Conservation (phyloP, 108 stramenopile genomes). For the Stephanodiscus minutulus region DNA sequence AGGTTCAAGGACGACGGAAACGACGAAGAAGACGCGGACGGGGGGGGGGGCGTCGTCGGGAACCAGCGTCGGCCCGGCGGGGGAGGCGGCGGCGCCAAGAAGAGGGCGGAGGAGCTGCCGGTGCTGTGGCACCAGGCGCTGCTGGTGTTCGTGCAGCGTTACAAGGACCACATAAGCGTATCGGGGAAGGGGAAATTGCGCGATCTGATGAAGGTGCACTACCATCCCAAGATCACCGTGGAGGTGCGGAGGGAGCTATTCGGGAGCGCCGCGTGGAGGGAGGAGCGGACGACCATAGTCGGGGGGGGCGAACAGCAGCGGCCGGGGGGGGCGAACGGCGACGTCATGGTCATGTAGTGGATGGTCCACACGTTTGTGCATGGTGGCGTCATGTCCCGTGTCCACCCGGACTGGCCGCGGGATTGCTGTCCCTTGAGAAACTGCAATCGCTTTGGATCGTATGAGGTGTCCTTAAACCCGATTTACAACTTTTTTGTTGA, state of each 20-base stretch:
- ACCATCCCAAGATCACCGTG: conserved; percentile 94
- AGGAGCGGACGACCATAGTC: conserved; percentile 73
- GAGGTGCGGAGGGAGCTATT: conserved; percentile 96
- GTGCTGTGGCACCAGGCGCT: conserved; percentile 98
- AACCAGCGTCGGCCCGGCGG: no score
- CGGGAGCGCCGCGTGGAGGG: conserved; percentile 80
- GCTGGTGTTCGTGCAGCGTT: conserved; percentile 92
- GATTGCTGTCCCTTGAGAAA: no score
- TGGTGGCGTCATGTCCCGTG: background rate
- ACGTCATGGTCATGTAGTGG: conserved; percentile 19
- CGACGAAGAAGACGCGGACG: conserved; percentile 11
- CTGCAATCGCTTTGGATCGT: no score
- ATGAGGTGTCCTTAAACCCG: no score
- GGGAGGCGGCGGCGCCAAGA: no score
- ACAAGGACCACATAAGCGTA: conserved; percentile 88
- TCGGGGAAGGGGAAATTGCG: conserved; percentile 78
- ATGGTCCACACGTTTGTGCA: background rate
- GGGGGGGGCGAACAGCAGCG: background rate
- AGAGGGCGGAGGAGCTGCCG: conserved; percentile 57
- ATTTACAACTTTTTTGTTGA: no score
- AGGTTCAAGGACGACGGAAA: conserved; percentile 65
- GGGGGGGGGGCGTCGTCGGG: no score
- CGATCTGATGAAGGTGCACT: conserved; percentile 87
- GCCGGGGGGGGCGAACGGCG: background rate
- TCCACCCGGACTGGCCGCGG: no score